Base-by-base conservation (phyloP, 2,329 filamentous ascomycete species). In the Torrubiellomyces zombiae region DNA sequence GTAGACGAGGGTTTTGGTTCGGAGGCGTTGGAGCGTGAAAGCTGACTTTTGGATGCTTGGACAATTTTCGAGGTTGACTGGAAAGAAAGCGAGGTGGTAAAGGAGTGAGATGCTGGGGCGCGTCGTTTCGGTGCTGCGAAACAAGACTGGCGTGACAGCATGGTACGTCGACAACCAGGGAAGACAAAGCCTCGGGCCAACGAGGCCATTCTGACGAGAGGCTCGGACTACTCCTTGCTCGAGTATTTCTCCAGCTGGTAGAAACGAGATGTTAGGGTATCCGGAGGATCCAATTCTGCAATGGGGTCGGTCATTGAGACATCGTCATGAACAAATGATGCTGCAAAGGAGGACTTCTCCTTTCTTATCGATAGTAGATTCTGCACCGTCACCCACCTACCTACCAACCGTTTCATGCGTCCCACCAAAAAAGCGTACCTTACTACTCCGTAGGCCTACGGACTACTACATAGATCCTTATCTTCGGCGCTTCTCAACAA, bases 401-500 rank as follows among this genome's bases (percentile, higher is more conserved):
- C 25, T 25, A 28, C 25, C 25, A 27, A 25, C 28, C 23, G 11
- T 17, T 20, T 7, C 20, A n/a, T n/a, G n/a, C 12, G 32, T 34
- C 37, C 38, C 37, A 38, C 37, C 38, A 39, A 43, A 45, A 46
- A 45, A 47, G 34, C 23, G n/a, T n/a, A n/a, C n/a, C n/a, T n/a
- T 19, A 17, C 26, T 21, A 39, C 32, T 14, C 25, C 13, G 5
- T 18, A 14, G 14, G 32, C 29, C 36, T 36, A 37, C 43, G 34
- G 38, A 28, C 37, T 24, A 29, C 41, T 38, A 36, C 34, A n/a
- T n/a, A n/a, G n/a, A n/a, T 37, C 32, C 34, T 22, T 33, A 36
- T 38, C 39, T 38, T 41, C 37, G 41, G 42, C 38, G 32, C 29
- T 41, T 36, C 42, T 44, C 46, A 48, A 50, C 45, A 45, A 36